phyloP scores from a whole-genome alignment of 2,329 filamentous ascomycete genomes.

The Trichoderma atrobrunneum region DNA sequence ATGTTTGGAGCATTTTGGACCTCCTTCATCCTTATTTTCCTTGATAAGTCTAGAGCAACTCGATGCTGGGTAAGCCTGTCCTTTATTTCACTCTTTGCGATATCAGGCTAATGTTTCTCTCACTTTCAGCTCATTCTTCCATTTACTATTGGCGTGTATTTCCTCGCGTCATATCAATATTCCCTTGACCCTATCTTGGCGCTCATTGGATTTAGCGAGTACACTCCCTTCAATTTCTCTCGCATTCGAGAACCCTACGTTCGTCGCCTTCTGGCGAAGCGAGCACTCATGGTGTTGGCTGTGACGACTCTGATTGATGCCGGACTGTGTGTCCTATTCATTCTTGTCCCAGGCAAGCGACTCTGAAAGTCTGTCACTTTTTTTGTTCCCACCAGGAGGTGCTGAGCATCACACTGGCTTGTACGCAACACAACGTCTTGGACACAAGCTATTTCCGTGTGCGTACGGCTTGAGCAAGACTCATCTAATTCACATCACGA shows the following conservation, averaged over 20 bases:
- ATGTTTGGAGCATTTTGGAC: constrained; percentile 95
- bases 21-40: constrained; percentile 88
- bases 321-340: constrained; percentile 84
- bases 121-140: constrained; percentile 66
- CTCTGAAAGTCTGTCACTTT: constrained; percentile 46
- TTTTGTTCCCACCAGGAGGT: not conserved
- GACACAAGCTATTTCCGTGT: not conserved
- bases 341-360: constrained; percentile 87
- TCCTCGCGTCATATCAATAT: constrained; percentile 89
- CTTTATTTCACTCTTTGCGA: constrained; percentile 16
- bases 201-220: constrained; percentile 87
- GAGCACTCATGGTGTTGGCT: constrained; percentile 75
- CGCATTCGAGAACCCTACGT: constrained; percentile 89
- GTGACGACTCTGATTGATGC: constrained; percentile 75
- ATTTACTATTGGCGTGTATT: constrained; percentile 87
- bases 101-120: constrained; percentile 22
- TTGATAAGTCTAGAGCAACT: constrained; percentile 69
- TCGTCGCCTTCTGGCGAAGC: constrained; percentile 77
- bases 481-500: constrained; percentile 27
- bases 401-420: constrained; percentile 13
- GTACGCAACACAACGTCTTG: not conserved
- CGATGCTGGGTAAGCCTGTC: constrained; percentile 74
- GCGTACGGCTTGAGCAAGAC: not conserved
- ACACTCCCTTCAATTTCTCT: constrained; percentile 91
- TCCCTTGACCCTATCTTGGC: constrained; percentile 90